These are phyloP conservation scores for Lactarius sp. DNA, from an alignment of 768 basidiomycete genomes.

Conservation along the genomic window DNA sequence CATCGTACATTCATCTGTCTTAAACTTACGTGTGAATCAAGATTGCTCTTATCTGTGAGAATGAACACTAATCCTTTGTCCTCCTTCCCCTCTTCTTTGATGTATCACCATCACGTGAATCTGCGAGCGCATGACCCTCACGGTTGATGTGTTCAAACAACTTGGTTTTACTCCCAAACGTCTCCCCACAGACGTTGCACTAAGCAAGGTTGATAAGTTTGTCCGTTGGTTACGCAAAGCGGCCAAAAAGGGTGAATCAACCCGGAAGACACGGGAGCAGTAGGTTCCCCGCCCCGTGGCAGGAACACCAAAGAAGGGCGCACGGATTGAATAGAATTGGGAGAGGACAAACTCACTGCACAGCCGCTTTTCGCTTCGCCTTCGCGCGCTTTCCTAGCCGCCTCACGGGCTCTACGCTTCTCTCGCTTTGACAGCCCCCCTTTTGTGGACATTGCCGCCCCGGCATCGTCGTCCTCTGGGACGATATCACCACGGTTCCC, in stretches of 20 bases:
- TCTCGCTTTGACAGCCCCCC: conserved; percentile 67
- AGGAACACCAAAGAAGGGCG: not conserved
- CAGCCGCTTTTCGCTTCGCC: conserved; percentile 17
- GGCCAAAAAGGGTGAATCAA: conserved; percentile 3
- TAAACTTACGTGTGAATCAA: conserved; percentile 15
- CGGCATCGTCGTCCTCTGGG: conserved; percentile 12
- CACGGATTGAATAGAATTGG: conserved; percentile 7
- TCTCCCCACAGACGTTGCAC: conserved; percentile 66
- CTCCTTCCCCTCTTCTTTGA: conserved; percentile 35
- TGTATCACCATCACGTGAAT: conserved; percentile 29
- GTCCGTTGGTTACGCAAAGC: not conserved
- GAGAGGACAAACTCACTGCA: conserved; percentile 9
- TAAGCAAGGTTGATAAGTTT: conserved; percentile 28
- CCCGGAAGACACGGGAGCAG: not conserved
- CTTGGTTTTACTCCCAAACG: conserved; percentile 65
- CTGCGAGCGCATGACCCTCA: conserved; percentile 63
- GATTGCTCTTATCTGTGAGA: not conserved
- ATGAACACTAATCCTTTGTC: conserved; percentile 28
- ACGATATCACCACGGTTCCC: conserved; percentile 16
- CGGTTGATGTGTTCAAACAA: conserved; percentile 69
- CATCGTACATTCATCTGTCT: conserved; percentile 2
- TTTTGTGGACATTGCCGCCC: conserved; percentile 18
- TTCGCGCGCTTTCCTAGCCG: conserved; percentile 53
- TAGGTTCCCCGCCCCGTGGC: not conserved
- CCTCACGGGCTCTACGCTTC: conserved; percentile 71